Base-by-base conservation (phyloP, 106 monocot species). In the Agapanthus africanus region DNA sequence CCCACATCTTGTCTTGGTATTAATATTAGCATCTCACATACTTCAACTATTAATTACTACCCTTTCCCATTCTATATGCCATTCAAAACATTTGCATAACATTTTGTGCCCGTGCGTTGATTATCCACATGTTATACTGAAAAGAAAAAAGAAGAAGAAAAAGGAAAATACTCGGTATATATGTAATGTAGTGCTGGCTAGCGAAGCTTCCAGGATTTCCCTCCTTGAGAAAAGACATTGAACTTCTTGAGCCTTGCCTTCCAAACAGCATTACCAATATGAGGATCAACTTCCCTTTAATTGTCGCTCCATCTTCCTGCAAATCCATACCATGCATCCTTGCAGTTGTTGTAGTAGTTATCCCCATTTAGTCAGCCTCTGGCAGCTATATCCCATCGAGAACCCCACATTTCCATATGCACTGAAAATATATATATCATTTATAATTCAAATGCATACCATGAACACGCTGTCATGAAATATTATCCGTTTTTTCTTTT, bases 401-500 rank as follows among this genome's bases (percentile, higher is more conserved):
- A 85, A 36, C 11, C 85, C 85, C 0, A 76, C 71, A 59, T 81
- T 79, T 16, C 72, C 78, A 59, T 78, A 81, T n/a, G 78, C 85
- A 70, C 85, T 85, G 78, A n/a, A n/a, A n/a, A n/a, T n/a, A 47
- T 47, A 3, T 47, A 4, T 47, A n/a, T n/a, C n/a, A n/a, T n/a
- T n/a, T n/a, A n/a, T n/a, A n/a, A n/a, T n/a, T n/a, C n/a, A n/a
- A n/a, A n/a, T n/a, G n/a, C n/a, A n/a, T n/a, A n/a, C 47, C 19
- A n/a, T n/a, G n/a, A n/a, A n/a, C n/a, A n/a, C n/a, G n/a, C n/a
- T n/a, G n/a, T n/a, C n/a, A n/a, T n/a, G n/a, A n/a, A n/a, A n/a
- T n/a, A n/a, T n/a, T n/a, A n/a, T n/a, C n/a, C n/a, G n/a, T n/a
- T n/a, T n/a, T n/a, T n/a, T n/a, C n/a, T n/a, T n/a, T n/a, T n/a